These are phyloP conservation scores for Tolypocladium endophyticum DNA, from an alignment of 2,329 filamentous ascomycete species.

Conservation along the genomic window DNA sequence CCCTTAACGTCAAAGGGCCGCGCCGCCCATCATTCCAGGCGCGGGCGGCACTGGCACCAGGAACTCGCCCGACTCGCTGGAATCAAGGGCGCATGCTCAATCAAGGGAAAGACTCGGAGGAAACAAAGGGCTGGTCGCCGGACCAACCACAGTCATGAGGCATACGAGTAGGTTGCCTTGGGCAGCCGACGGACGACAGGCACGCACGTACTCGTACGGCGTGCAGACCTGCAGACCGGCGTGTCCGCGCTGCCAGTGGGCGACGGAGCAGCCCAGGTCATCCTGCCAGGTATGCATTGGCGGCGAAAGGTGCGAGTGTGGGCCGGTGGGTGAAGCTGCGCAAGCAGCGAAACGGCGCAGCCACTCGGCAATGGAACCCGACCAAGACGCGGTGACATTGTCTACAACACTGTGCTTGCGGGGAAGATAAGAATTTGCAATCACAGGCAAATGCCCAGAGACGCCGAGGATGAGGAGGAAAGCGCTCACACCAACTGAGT, in stretches of 20 bases:
- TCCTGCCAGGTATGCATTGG: neutral
- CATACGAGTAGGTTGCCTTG: neutral
- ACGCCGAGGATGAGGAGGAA: neutral
- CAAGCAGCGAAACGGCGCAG: neutral
- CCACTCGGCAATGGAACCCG: neutral
- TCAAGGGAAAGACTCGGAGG: neutral
- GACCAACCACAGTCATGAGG: neutral
- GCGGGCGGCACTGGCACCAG: neutral
- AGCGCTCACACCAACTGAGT: slow-evolving; percentile 4
- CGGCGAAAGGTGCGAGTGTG: neutral
- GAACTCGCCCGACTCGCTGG: neutral
- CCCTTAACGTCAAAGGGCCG: neutral
- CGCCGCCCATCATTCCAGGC: neutral
- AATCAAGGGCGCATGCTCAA: neutral
- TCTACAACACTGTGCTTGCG: neutral
- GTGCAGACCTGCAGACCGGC: too few relatives aligned
- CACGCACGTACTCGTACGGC: too few relatives aligned
- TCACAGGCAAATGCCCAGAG: neutral
- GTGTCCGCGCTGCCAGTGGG: neutral
- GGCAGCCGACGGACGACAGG: neutral
- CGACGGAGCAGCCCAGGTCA: neutral
- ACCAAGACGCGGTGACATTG: neutral
- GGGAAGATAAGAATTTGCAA: neutral
- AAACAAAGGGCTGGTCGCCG: neutral
- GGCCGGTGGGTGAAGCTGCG: neutral